Conservation (phyloP, 495 filamentous ascomycete species). For the Talaromyces ruber region DNA sequence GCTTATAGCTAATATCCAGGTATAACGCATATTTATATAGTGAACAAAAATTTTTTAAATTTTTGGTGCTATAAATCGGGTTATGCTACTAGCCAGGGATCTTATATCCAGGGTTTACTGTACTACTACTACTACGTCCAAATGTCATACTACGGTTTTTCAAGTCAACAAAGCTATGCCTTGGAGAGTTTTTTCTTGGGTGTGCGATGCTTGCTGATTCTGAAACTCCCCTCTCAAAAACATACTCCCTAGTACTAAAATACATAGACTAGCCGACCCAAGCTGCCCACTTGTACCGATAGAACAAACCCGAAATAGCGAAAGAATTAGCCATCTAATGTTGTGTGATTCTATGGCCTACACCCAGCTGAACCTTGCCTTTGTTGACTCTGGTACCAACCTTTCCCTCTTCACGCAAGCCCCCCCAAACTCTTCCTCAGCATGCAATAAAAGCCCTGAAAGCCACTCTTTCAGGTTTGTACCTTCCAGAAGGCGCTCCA, state of each 20-base stretch:
- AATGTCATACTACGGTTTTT: too few relatives aligned
- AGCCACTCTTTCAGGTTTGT: conserved; percentile 55
- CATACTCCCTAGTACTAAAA: not conserved
- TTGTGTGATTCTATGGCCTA: not conserved
- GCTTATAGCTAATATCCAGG: too few relatives aligned
- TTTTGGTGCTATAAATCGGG: too few relatives aligned
- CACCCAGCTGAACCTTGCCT: not conserved
- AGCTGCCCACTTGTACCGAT: not conserved
- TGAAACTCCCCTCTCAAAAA: not conserved
- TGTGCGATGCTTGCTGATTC: too few relatives aligned
- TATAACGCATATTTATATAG: too few relatives aligned
- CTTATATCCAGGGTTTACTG: too few relatives aligned
- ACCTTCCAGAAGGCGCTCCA: conserved; percentile 46
- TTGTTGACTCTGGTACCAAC: not conserved
- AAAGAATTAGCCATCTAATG: not conserved
- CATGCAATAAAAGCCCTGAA: conserved; percentile 36
- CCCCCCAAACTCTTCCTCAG: conserved; percentile 2
- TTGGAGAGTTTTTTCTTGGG: too few relatives aligned
- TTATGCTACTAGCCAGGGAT: too few relatives aligned
- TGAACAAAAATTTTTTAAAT: too few relatives aligned
- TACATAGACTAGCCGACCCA: not conserved
- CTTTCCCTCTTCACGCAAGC: not conserved
- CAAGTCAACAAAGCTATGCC: too few relatives aligned
- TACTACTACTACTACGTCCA: too few relatives aligned
- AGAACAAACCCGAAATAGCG: not conserved